Evolutionary conservation across 2,329 filamentous ascomycete genomes (phyloP), one percentile per base, ranked within the genome.

Genomic region (Allantophomopsis lycopodina): DNA sequence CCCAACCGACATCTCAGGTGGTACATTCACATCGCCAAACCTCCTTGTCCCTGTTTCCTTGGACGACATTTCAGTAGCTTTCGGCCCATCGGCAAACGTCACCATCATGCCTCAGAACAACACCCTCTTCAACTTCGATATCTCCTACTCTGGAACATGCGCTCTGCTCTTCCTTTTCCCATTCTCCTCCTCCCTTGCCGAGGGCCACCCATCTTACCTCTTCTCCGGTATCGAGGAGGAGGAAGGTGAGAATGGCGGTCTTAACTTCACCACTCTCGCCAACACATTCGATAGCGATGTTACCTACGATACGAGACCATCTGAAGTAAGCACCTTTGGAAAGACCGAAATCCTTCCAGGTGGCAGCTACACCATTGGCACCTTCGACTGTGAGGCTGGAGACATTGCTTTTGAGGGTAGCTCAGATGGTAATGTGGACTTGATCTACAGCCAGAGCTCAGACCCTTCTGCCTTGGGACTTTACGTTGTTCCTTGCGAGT

Each of bases 161-260:
- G 42, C 51, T 3, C 46, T 55, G 1, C 17, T 55, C 35, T 55
- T 55, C 44, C 48, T 50, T 35, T 55, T 55, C 46, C 53, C 53
- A 7, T 53, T 41, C 40, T 40, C 35, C n/a, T 40, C 41, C 10
- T 41, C 49, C 3, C 42, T 50, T 20, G 44, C 45, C 28, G 47
- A 44, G 5, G 40, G 44, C 0, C 43, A 44, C 10, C 44, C 41
- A 5, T 41, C 35, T 8, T 55, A 47, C 40, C 46, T 44, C 18
- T 55, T 50, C 41, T 48, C 46, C 2, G 53, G 53, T 10, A 44
- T 48, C 12, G 53, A 55, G 40, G 44, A 50, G 35, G 49, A 52
- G 35, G 31, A 44, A 17, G 46, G 44, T 7, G 33, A 44, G 38
- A 37, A 49, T 30, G 53, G 53, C 4, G 52, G 51, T 8, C 20